Evolutionary conservation across 176 grass and related monocot genomes (phyloP).

Genomic region (Otatea glauca): DNA sequence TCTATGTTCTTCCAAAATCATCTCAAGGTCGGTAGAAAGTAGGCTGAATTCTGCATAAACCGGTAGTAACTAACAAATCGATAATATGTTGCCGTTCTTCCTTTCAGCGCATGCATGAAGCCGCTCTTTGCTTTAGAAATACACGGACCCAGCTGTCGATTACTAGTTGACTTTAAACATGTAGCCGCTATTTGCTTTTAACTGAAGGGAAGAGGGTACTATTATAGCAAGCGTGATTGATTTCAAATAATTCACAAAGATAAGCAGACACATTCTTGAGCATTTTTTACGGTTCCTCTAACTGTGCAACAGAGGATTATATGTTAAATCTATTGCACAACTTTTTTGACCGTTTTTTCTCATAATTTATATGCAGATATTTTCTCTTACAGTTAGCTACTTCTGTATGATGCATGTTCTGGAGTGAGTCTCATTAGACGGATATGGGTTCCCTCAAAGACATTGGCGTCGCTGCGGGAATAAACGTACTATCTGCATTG

Average conservation of each 20-base stretch:
- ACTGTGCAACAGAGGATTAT: not conserved
- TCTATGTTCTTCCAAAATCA: not conserved
- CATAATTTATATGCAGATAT: slow-evolving; percentile 30
- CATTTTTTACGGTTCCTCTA: not conserved
- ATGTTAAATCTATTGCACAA: not conserved
- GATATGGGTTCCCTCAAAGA: slow-evolving; percentile 77
- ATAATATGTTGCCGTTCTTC: not conserved
- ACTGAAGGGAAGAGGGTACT: not conserved
- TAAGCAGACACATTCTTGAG: not conserved
- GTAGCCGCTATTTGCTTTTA: not conserved
- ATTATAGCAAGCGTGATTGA: not conserved
- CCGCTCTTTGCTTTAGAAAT: not conserved
- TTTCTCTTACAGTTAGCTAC: not conserved
- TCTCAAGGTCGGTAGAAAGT: not conserved
- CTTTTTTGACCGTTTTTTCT: not conserved
- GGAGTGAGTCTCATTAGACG: slow-evolving; percentile 37
- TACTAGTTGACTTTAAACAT: not conserved
- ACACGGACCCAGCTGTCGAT: not conserved
- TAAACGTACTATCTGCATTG: slow-evolving; percentile 83
- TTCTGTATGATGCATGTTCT: slow-evolving; percentile 10
- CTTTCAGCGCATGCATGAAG: not conserved
- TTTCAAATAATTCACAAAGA: not conserved
- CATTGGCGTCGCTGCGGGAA: slow-evolving; percentile 67
- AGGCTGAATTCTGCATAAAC: not conserved
- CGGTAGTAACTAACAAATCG: not conserved